Conservation (phyloP, 495 filamentous ascomycete genomes). For the Halenospora varia region DNA sequence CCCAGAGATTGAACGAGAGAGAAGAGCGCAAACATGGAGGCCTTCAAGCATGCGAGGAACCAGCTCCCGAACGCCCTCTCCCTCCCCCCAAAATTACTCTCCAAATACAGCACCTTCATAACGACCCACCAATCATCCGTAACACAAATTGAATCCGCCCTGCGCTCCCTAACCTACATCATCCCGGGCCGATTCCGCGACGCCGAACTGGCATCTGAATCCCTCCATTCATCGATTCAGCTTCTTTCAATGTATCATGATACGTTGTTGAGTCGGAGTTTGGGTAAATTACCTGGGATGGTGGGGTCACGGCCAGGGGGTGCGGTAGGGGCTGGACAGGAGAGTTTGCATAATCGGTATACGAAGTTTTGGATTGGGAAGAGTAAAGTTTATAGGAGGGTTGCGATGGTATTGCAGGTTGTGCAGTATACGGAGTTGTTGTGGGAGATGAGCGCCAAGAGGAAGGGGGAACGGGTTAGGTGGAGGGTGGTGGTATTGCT, state of each 20-base stretch:
- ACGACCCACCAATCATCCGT: constrained; percentile 89
- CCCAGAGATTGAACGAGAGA: background rate
- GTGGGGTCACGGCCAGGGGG: too few relatives aligned
- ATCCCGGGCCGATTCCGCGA: constrained; percentile 93
- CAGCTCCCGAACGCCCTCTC: constrained; percentile 28
- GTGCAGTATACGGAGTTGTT: constrained; percentile 90
- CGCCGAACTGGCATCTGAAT: constrained; percentile 91
- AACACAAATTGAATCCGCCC: constrained; percentile 85
- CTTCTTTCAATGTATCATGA: constrained; percentile 94
- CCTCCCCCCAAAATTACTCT: constrained; percentile 69
- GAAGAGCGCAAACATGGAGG: constrained; percentile 23
- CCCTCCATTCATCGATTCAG: constrained; percentile 81
- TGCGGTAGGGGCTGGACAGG: too few relatives aligned
- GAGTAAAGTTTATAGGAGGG: constrained; percentile 68
- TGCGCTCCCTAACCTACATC: constrained; percentile 91
- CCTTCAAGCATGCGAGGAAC: constrained; percentile 7
- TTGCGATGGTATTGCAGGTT: constrained; percentile 78
- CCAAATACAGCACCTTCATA: constrained; percentile 86
- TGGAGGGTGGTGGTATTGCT: constrained; percentile 90
- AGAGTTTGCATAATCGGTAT: constrained; percentile 80
- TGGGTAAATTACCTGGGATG: constrained; percentile 38
- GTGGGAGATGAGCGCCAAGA: constrained; percentile 77
- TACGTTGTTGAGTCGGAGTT: constrained; percentile 67
- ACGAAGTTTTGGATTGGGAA: constrained; percentile 82
- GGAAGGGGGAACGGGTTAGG: constrained; percentile 69